Evolutionary conservation across 148 eudicot genomes (phyloP).

Genomic region (Pharnaceum exiguum): DNA sequence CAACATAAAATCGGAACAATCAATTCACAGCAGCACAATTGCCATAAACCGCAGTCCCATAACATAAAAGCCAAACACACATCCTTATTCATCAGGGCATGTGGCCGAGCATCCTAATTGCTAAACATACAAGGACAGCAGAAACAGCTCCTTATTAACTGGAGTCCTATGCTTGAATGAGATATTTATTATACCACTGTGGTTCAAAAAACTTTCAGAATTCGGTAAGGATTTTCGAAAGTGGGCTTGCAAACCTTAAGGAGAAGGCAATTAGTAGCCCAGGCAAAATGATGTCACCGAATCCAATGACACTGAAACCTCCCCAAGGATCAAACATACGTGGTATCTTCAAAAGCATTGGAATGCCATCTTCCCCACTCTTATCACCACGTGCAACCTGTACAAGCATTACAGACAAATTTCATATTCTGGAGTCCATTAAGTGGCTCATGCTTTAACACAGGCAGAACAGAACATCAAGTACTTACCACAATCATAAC

Average conservation of each 20-base stretch:
- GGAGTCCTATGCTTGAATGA: too few relatives aligned
- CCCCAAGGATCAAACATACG: slow-evolving; percentile 99
- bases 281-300: slow-evolving; percentile 96
- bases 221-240: too few relatives aligned
- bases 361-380: slow-evolving; percentile 98
- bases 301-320: slow-evolving; percentile 96
- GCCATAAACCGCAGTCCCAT: not conserved
- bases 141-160: too few relatives aligned
- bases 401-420: slow-evolving; percentile 6
- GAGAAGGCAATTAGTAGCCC: slow-evolving; percentile 88
- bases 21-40: not conserved
- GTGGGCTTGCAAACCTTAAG: slow-evolving; percentile 47
- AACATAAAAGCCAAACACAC: not conserved
- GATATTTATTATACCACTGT: too few relatives aligned
- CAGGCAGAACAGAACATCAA: not conserved
- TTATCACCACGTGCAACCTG: slow-evolving; percentile 98
- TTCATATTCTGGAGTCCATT: slow-evolving; percentile 3
- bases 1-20: not conserved
- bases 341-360: slow-evolving; percentile 95
- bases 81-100: too few relatives aligned
- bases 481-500: slow-evolving; percentile 97
- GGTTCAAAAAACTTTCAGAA: too few relatives aligned
- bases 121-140: too few relatives aligned
- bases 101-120: too few relatives aligned
- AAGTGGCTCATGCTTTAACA: not conserved